These are phyloP conservation scores for Mycena belliarum DNA, from an alignment of 768 basidiomycete genomes.

Conservation along the genomic window DNA sequence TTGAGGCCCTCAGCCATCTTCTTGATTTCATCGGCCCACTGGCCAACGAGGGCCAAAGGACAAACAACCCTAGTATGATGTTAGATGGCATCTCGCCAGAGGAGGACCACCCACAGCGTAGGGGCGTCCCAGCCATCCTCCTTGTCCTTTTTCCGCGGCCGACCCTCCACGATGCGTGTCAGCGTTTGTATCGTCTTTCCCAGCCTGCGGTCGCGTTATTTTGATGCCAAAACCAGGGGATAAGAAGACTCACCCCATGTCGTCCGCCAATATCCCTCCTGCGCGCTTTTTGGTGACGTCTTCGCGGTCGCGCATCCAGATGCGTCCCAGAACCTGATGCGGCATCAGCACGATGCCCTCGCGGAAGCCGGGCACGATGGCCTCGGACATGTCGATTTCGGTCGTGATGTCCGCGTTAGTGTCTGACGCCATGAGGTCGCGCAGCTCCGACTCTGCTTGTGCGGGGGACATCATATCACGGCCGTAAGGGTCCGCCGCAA, in stretches of 20 bases:
- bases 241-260: conserved; percentile 65
- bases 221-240: too few species aligned
- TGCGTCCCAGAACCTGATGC: conserved; percentile 84
- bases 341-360: conserved; percentile 72
- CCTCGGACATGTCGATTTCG: conserved; percentile 65
- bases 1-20: conserved; percentile 67
- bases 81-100: neutral
- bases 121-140: conserved; percentile 70
- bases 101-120: conserved; percentile 59
- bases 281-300: conserved; percentile 59
- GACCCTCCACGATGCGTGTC: conserved; percentile 82
- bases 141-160: conserved; percentile 67
- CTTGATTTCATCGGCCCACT: conserved; percentile 87
- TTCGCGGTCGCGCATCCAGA: conserved; percentile 89
- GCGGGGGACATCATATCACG: conserved; percentile 33
- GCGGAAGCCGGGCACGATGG: conserved; percentile 75
- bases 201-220: conserved; percentile 43
- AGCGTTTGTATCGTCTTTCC: conserved; percentile 94
- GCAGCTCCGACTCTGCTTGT: conserved; percentile 78
- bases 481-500: conserved; percentile 17
- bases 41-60: conserved; percentile 83
- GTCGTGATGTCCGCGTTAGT: conserved; percentile 58
- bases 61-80: conserved; percentile 68
- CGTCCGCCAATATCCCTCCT: conserved; percentile 92
- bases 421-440: conserved; percentile 71